A percentile compares a stretch with the other conserved stretches of the same genome.
Conservation (phyloP, 768 basidiomycete species). For the Amanita exitialis region DNA sequence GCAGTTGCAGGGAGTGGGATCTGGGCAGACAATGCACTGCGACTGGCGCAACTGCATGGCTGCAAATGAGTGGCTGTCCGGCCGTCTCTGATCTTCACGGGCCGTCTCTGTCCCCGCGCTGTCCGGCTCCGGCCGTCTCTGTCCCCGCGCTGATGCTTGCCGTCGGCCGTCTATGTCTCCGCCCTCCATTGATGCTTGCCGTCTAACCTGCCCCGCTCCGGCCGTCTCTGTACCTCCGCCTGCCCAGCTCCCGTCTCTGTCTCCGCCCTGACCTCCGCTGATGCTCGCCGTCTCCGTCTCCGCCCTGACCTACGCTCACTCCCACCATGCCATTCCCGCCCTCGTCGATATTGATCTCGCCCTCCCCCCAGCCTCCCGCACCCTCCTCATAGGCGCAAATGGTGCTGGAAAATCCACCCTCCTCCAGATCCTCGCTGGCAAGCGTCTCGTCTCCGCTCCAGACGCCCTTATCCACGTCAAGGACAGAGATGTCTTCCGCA, state of each 20-base stretch:
- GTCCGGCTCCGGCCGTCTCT: too few species aligned
- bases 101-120: too few species aligned
- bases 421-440: conserved; percentile 89
- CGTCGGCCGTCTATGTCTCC: too few species aligned
- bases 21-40: conserved; percentile 39
- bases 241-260: too few species aligned
- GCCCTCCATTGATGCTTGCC: too few species aligned
- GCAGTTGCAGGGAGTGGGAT: conserved; percentile 47
- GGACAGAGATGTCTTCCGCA: conserved; percentile 81
- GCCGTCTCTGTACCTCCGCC: too few species aligned
- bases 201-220: too few species aligned
- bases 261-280: too few species aligned
- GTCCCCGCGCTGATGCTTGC: too few species aligned
- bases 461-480: conserved; percentile 60
- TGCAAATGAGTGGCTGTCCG: too few species aligned
- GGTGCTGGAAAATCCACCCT: conserved; percentile 90
- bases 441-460: conserved; percentile 53
- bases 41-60: conserved; percentile 16
- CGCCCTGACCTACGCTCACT: conserved; percentile 51
- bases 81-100: too few species aligned
- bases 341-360: conserved; percentile 55
- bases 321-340: conserved; percentile 30
- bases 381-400: conserved; percentile 39
- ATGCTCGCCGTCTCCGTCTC: conserved; percentile 30
- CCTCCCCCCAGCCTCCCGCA: conserved; percentile 69